Conservation (phyloP, 305 asterid genomes). For the Fraxinus floribunda region DNA sequence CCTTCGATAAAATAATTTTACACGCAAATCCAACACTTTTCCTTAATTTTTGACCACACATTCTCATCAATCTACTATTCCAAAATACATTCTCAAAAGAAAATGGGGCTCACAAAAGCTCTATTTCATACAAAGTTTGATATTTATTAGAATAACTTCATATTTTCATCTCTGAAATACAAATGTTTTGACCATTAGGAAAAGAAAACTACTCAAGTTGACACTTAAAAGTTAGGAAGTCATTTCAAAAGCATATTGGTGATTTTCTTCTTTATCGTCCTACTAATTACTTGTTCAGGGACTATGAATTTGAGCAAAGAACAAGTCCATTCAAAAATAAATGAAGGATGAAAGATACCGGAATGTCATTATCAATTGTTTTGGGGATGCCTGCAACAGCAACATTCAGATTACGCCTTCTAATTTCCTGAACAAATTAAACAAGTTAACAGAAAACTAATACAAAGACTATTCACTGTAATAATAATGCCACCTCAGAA, state of each 20-base stretch:
- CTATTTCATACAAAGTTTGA: neutral
- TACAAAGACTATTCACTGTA: neutral
- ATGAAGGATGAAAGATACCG: conserved; percentile 50
- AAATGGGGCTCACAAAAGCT: neutral
- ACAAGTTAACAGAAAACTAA: neutral
- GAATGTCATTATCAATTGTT: conserved; percentile 91
- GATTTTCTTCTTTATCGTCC: conserved; percentile 13
- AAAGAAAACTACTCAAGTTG: conserved; percentile 13
- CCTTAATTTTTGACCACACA: too few species aligned
- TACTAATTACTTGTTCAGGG: conserved; percentile 13
- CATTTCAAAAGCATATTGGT: conserved; percentile 15
- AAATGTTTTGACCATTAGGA: neutral
- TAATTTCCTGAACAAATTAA: conserved; percentile 59
- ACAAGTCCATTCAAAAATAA: conserved; percentile 3
- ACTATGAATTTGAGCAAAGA: conserved; percentile 15
- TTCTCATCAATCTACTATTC: neutral
- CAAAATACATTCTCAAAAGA: neutral
- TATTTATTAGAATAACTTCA: neutral
- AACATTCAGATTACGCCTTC: conserved; percentile 78
- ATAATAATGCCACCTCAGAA: conserved; percentile 18
- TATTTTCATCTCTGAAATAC: conserved; percentile 17
- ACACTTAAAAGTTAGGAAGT: neutral
- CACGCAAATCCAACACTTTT: too few species aligned
- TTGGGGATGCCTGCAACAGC: conserved; percentile 87
- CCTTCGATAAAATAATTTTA: too few species aligned